These are phyloP conservation scores for Colletotrichum falcatum DNA, from an alignment of 2,329 filamentous ascomycete genomes.

Conservation along the genomic window DNA sequence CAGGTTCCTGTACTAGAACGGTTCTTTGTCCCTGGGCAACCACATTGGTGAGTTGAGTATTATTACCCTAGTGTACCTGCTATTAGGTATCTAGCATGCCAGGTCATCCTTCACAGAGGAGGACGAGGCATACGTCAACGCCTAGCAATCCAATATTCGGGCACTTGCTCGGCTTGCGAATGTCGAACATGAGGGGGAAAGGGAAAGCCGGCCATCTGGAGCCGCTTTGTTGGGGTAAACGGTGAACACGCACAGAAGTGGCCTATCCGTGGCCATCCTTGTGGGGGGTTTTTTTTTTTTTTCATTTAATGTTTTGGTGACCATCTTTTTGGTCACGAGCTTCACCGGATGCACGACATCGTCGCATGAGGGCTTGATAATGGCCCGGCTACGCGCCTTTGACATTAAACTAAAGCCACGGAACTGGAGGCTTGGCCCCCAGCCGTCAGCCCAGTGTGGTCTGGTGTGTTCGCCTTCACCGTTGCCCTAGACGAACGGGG, in stretches of 20 bases:
- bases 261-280: neutral
- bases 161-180: neutral
- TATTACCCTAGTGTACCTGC: neutral
- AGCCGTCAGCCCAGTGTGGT: too few relatives aligned
- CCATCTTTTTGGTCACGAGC: constrained; percentile 1
- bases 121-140: constrained; percentile 28
- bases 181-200: neutral
- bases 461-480: neutral
- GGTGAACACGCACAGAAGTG: neutral
- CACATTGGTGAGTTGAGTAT: neutral
- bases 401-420: neutral
- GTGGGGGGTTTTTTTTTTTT: too few relatives aligned
- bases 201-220: neutral
- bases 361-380: neutral
- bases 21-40: neutral
- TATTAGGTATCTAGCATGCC: neutral
- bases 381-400: neutral
- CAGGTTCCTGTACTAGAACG: neutral
- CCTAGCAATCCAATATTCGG: neutral
- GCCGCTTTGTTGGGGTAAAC: neutral
- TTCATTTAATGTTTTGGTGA: neutral
- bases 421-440: neutral
- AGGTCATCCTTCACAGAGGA: neutral
- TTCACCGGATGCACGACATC: constrained; percentile 4
- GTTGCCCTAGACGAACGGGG: neutral